Conservation (phyloP, 306 rosid species). For the Canavalia ensiformis region DNA sequence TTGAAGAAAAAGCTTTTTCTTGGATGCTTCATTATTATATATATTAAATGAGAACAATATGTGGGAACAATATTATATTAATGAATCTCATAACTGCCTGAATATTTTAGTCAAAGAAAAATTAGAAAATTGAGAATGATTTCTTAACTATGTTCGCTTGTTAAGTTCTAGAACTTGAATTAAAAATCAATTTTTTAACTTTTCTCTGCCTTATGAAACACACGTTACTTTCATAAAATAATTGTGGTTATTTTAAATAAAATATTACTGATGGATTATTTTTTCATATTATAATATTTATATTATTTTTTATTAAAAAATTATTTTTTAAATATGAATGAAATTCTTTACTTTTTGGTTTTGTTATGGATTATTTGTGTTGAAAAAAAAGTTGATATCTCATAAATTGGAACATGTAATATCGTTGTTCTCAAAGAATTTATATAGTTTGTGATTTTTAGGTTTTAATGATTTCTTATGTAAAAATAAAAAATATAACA, state of each 20-base stretch:
- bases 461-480: too few relatives aligned
- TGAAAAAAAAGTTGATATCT: too few relatives aligned
- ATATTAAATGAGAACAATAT: background rate
- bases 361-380: background rate
- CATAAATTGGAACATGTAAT: too few relatives aligned
- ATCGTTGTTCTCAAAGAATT: too few relatives aligned
- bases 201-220: conserved; percentile 1
- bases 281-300: background rate
- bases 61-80: conserved; percentile 36
- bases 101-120: conserved; percentile 36
- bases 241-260: background rate
- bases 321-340: background rate
- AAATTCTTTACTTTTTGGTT: background rate
- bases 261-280: background rate
- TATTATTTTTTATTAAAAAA: background rate
- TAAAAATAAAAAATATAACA: too few relatives aligned
- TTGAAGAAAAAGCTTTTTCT: conserved; percentile 38
- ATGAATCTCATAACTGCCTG: background rate
- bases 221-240: conserved; percentile 35
- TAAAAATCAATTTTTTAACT: background rate
- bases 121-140: background rate
- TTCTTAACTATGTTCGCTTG: conserved; percentile 40
- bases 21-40: conserved; percentile 32
- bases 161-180: background rate
- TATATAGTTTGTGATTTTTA: too few relatives aligned